Base-by-base conservation (phyloP, 1,139 yeast species). In the Scheffersomyces illinoinensis region DNA sequence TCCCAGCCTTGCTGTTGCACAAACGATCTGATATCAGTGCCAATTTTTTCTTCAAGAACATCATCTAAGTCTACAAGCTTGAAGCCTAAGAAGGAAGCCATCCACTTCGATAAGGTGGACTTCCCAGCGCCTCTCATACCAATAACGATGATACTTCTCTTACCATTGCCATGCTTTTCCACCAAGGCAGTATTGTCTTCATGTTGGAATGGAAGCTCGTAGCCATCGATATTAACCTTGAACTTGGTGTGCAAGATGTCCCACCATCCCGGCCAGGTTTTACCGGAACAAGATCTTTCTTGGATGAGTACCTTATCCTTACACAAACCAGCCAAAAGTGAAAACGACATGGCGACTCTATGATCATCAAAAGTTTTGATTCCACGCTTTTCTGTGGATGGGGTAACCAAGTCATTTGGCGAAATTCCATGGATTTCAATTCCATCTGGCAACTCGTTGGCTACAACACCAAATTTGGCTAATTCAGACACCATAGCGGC, bases 261-360 rank as follows among this genome's bases (percentile, higher is more conserved):
- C 99, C 99, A 95, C 99, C 99, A 95, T 53, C 98, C 98, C 20
- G 99, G 99, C 99, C 99, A 95, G 0, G 99, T 95, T 78, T 95
- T 95, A 60, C 96, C 96, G 3, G 97, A 96, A 72, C 98, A 92
- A 46, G 90, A 84, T 76, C 98, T 87, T 71, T 93, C 98, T 66
- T 89, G 86, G 60, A 95, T 87, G 64, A 87, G 80, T 1, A 90
- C 96, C 3, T 91, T 88, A 2, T 78, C 79, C 48, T 70, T 66
- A 62, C 83, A 73, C 58, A 83, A 74, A 5, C 87, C 87, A 3
- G 97, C 95, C 59, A 96, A 78, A 61, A 96, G 80, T 4, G 97
- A 91, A 75, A 96, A 91, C 59, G 97, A 90, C 99, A 95, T 95
- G 20, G 99, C 99, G 47, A 95, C 98, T 71, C 99, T 87, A 73